Percentiles rank a stretch among this genome's conserved stretches.
Conservation (phyloP, 768 basidiomycete species). For the Trametes cubensis region DNA sequence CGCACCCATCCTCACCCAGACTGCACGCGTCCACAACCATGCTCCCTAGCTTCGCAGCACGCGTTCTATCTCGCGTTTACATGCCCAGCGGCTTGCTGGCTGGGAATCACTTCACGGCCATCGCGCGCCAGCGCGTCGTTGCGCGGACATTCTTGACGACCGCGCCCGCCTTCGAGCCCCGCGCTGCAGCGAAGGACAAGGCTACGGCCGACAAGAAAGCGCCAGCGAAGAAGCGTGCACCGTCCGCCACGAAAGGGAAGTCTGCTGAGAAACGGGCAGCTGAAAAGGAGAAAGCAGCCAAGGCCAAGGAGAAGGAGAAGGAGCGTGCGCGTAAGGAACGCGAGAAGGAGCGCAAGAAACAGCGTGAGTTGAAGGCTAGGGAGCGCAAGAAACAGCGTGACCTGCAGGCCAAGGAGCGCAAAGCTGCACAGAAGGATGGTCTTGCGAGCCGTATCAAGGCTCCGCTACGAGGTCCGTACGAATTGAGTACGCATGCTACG, state of each 20-base stretch:
- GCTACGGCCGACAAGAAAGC: neutral
- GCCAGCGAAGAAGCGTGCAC: neutral
- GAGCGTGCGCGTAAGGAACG: neutral
- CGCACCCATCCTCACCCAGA: neutral
- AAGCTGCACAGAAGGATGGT: neutral
- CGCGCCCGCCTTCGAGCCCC: conserved; percentile 6
- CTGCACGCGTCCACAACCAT: conserved; percentile 16
- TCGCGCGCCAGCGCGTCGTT: conserved; percentile 5
- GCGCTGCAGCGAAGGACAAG: too few species aligned
- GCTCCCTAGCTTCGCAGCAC: conserved; percentile 18
- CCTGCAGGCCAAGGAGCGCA: conserved; percentile 4
- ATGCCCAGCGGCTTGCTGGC: neutral
- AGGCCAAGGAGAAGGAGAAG: conserved; percentile 5
- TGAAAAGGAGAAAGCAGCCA: neutral
- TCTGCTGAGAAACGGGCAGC: neutral
- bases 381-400: too few species aligned
- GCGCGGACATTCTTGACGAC: conserved; percentile 23
- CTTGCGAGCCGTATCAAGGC: conserved; percentile 1
- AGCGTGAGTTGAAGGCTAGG: too few species aligned
- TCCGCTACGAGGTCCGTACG: conserved; percentile 10
- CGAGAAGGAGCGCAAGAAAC: neutral
- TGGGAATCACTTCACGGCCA: neutral
- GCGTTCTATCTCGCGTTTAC: conserved; percentile 19
- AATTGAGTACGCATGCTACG: too few species aligned
- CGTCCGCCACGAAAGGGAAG: neutral